Conservation (phyloP, 768 basidiomycete species). For the Epithele typhae region DNA sequence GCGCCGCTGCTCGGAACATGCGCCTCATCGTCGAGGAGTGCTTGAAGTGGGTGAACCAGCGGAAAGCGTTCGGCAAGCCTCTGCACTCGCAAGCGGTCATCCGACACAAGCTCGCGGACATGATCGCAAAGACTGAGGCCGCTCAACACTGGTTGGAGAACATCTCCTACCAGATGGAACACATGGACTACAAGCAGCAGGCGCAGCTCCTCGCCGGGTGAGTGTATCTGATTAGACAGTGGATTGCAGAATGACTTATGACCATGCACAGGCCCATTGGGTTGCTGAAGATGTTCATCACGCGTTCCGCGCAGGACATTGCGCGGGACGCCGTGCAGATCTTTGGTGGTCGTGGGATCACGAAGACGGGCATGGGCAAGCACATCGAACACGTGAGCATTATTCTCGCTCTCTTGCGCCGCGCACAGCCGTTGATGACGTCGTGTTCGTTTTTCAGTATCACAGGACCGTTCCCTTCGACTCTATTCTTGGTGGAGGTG, state of each 20-base stretch:
- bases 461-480: constrained; percentile 40
- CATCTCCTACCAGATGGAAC: constrained; percentile 82
- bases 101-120: constrained; percentile 78
- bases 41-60: constrained; percentile 84
- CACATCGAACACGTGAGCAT: constrained; percentile 70
- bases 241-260: no score
- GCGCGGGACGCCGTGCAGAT: constrained; percentile 82
- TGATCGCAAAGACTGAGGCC: constrained; percentile 84
- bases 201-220: constrained; percentile 71
- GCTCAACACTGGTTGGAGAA: constrained; percentile 86
- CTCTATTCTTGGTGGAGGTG: constrained; percentile 37
- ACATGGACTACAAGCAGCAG: constrained; percentile 81
- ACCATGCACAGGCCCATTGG: constrained; percentile 55
- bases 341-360: constrained; percentile 84
- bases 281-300: constrained; percentile 75
- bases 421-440: background rate
- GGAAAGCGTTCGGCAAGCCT: constrained; percentile 90
- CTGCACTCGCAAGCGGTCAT: constrained; percentile 83
- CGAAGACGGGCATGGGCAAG: constrained; percentile 75
- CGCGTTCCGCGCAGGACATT: constrained; percentile 72
- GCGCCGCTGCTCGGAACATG: constrained; percentile 60
- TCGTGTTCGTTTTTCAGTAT: constrained; percentile 24
- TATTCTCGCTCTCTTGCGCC: constrained; percentile 11
- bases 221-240: constrained; percentile 24
- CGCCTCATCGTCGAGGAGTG: constrained; percentile 79